Evolutionary conservation across 2,329 filamentous ascomycete species (phyloP), one percentile per base, ranked within the genome.

Genomic region (Pseudogymnoascus destructans): DNA sequence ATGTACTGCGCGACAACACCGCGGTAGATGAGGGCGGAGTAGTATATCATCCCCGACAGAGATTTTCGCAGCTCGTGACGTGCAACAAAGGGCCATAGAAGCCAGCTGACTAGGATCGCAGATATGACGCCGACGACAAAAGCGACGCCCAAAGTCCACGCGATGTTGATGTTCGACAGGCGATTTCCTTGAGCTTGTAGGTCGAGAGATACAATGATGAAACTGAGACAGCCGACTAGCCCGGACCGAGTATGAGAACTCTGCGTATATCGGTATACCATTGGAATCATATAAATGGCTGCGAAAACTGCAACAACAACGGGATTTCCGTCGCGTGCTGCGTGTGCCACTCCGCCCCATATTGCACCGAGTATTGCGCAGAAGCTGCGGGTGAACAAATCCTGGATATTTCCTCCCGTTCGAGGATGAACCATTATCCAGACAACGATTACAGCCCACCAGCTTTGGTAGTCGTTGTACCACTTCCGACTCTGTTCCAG

Each of bases 31-130:
- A 82, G 75, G 59, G 77, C 79, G 59, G 76, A 74, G 63, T 80
- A 80, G 55, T 81, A 77, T 62, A 82, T 70, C 77, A 80, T 82
- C 1, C 74, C 71, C 0, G 79, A 78, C 1, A 81, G 66, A 0
- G 77, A 78, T 59, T 76, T 77, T 19, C 79, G 71, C 11, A 83
- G 72, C 65, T 82, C 79, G 63, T 81, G 79, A 10, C 80, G 73
- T 9, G 80, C 79, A 4, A 82, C 73, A 61, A 83, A 83, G 2
- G 80, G 80, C 80, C 80, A 83, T 3, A 83, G 68, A 10, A 79
- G 64, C 79, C 79, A 82, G 62, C 81, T 82, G 11, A 81, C 74
- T 0, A 79, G 61, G 9, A 82, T 72, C 0, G 79, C 78, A 1
- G 75, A 72, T 1, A 78, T 71, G 2, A 79, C 75, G 1, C 79